These are phyloP conservation scores for Suhomyces bokatorum DNA, from an alignment of 1,139 yeast species.

Conservation along the genomic window DNA sequence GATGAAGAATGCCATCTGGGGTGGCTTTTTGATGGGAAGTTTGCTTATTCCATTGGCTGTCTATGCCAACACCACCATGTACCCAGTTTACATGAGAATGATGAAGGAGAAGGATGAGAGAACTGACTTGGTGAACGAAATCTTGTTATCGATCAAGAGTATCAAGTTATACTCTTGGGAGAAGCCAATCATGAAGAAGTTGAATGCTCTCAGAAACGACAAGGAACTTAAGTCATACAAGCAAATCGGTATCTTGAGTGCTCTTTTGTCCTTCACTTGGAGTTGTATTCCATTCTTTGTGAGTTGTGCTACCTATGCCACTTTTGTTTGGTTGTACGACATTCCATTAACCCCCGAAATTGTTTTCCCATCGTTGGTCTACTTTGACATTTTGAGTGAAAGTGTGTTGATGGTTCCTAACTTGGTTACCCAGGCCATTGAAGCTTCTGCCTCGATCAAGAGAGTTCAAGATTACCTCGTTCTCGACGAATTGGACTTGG, in stretches of 20 bases:
- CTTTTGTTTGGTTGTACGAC: conserved; percentile 19
- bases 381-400: conserved; percentile 27
- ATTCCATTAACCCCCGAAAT: conserved; percentile 25
- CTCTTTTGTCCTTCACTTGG: conserved; percentile 24
- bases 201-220: conserved; percentile 23
- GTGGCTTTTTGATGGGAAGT: conserved; percentile 25
- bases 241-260: conserved; percentile 22
- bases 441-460: conserved; percentile 25
- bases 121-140: conserved; percentile 29
- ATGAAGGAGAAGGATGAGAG: conserved; percentile 29
- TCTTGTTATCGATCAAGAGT: conserved; percentile 29
- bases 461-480: conserved; percentile 26
- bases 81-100: conserved; percentile 20
- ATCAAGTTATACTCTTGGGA: conserved; percentile 26
- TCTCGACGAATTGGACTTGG: conserved; percentile 24
- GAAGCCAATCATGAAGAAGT: conserved; percentile 23
- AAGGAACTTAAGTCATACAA: conserved; percentile 21
- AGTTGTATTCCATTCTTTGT: conserved; percentile 26
- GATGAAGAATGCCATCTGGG: conserved; percentile 28
- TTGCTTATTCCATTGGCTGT: conserved; percentile 25
- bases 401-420: conserved; percentile 27
- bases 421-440: conserved; percentile 21
- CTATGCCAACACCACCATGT: conserved; percentile 21
- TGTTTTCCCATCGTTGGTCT: conserved; percentile 29
- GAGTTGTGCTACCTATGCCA: conserved; percentile 22